phyloP scores from a whole-genome alignment of 2,329 filamentous ascomycete species.

The Lachnellula cervina region DNA sequence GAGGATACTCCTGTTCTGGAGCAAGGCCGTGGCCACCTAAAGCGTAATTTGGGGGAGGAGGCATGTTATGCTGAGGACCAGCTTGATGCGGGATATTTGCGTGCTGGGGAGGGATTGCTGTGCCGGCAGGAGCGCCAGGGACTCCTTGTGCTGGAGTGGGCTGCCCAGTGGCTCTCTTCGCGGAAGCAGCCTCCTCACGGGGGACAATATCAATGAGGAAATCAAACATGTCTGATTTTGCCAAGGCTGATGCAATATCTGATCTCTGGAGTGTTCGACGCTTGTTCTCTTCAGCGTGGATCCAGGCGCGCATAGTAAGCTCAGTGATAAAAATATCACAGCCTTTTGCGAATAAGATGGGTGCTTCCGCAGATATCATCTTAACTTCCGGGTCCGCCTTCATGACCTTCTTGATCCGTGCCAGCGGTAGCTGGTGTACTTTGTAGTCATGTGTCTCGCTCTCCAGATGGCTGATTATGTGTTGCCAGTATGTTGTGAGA shows the following conservation, averaged over 20 bases:
- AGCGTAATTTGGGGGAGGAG: constrained; percentile 53
- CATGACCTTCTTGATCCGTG: constrained; percentile 99
- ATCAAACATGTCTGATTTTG: constrained; percentile 99
- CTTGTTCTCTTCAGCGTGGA: constrained; percentile 99
- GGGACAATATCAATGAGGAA: constrained; percentile 99
- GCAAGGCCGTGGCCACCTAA: constrained; percentile 57
- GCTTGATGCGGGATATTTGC: constrained; percentile 39
- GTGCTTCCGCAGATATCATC: constrained; percentile 98
- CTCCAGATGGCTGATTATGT: constrained; percentile 93
- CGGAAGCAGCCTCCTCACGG: constrained; percentile 81
- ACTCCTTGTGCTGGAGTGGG: constrained; percentile 41
- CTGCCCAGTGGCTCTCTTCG: constrained; percentile 62
- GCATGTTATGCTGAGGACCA: constrained; percentile 58
- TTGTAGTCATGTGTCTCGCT: constrained; percentile 97
- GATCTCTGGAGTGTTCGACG: constrained; percentile 89
- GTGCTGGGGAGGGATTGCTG: constrained; percentile 48
- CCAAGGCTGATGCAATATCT: constrained; percentile 91
- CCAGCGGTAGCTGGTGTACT: constrained; percentile 89
- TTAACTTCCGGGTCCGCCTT: constrained; percentile 99
- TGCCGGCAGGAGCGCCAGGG: constrained; percentile 45
- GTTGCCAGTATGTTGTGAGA: constrained; percentile 98
- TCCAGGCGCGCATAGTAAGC: constrained; percentile 98
- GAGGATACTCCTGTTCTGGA: constrained; percentile 73
- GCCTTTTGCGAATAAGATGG: constrained; percentile 95
- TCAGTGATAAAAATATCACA: constrained; percentile 99